phyloP scores from a whole-genome alignment of 164 flowering plant species.

The Litsea cubeba region DNA sequence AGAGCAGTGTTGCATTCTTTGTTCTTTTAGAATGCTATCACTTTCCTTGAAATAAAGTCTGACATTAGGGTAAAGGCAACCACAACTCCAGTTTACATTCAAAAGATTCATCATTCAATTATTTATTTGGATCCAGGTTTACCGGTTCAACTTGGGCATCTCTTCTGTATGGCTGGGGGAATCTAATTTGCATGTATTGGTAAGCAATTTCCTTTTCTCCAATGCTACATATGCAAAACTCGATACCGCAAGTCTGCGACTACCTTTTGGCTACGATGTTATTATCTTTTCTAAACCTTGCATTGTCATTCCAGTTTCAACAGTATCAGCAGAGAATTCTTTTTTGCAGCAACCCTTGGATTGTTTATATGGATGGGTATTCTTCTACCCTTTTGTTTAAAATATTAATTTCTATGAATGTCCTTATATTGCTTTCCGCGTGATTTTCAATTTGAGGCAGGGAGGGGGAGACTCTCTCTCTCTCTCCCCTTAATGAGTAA shows the following conservation, averaged over 20 bases:
- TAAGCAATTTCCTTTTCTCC: constrained; percentile 19
- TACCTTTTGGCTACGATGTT: background rate
- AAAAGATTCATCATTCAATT: background rate
- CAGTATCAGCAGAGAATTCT: constrained; percentile 67
- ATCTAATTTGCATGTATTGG: constrained; percentile 71
- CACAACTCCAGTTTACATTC: background rate
- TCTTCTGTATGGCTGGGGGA: constrained; percentile 82
- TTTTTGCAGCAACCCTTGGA: constrained; percentile 67
- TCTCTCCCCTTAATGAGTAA: constrained; percentile 1
- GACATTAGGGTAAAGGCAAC: background rate
- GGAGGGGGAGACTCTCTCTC: constrained; percentile 5
- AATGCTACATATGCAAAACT: background rate
- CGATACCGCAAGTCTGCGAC: background rate
- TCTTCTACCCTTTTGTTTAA: background rate
- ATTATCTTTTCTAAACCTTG: constrained; percentile 1
- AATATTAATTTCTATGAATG: background rate
- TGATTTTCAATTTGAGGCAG: too few relatives aligned
- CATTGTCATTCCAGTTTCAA: constrained; percentile 50
- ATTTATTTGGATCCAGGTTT: constrained; percentile 52
- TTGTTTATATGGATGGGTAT: constrained; percentile 72
- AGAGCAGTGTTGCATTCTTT: too few relatives aligned
- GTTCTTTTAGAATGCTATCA: background rate
- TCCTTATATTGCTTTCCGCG: background rate
- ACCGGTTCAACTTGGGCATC: constrained; percentile 84
- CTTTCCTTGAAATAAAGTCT: background rate